Percentiles rank a stretch among this genome's conserved stretches.
phyloP scores from a whole-genome alignment of 352 stramenopile species.

The Phytophthora fragariae region DNA sequence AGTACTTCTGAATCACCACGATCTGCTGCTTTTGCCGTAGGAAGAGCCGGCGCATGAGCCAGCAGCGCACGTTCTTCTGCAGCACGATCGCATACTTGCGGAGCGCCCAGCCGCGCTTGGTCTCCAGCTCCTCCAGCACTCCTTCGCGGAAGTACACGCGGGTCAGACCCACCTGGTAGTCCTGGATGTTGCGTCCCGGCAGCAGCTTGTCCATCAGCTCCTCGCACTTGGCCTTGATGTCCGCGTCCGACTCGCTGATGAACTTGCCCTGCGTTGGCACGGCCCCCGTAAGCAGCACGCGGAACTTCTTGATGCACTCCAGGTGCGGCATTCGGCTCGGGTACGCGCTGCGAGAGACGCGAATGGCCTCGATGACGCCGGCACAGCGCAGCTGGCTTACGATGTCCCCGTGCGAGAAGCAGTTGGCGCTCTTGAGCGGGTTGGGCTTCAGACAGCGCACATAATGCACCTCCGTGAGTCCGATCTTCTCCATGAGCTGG shows the following conservation, averaged over 20 bases:
- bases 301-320: constrained; percentile 87
- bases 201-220: constrained; percentile 76
- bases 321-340: constrained; percentile 79
- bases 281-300: constrained; percentile 48
- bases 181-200: constrained; percentile 74
- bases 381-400: constrained; percentile 87
- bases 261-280: constrained; percentile 42
- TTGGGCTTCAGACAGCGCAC: constrained; percentile 90
- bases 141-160: constrained; percentile 90
- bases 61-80: constrained; percentile 79
- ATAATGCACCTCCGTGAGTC: constrained; percentile 87
- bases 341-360: constrained; percentile 87
- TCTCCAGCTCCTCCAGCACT: constrained; percentile 82
- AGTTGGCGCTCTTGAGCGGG: constrained; percentile 71
- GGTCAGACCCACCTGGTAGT: constrained; percentile 88
- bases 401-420: constrained; percentile 76
- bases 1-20: constrained; percentile 78
- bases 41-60: constrained; percentile 64
- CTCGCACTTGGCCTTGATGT: constrained; percentile 69
- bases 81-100: constrained; percentile 78
- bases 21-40: constrained; percentile 52
- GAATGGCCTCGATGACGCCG: constrained; percentile 89
- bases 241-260: constrained; percentile 55
- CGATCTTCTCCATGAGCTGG: constrained; percentile 89
- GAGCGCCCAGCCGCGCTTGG: constrained; percentile 73